Evolutionary conservation across 257 asterid species (phyloP).

Genomic region (Nicotiana knightiana): DNA sequence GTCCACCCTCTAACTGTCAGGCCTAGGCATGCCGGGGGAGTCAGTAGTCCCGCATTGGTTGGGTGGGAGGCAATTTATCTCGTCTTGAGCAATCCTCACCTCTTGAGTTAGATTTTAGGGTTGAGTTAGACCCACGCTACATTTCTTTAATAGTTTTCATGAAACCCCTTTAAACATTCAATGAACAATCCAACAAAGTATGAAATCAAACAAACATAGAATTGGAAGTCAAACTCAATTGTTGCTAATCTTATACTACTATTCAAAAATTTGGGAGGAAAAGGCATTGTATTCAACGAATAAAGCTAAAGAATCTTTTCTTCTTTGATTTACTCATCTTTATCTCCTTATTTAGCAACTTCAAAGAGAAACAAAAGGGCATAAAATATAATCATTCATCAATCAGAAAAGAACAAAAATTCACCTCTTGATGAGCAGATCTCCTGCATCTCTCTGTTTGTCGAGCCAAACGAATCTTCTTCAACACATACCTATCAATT

Average conservation of each 20-base stretch:
- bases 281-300: not conserved
- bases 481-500: conserved; percentile 75
- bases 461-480: conserved; percentile 95
- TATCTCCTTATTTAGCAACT: not conserved
- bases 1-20: too few relatives aligned
- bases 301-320: not conserved
- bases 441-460: conserved; percentile 98
- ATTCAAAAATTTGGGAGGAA: not conserved
- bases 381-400: not conserved
- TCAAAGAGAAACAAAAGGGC: not conserved
- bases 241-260: not conserved
- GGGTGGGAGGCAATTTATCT: too few relatives aligned
- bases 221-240: not conserved
- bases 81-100: too few relatives aligned
- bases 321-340: not conserved
- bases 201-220: not conserved
- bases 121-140: too few relatives aligned
- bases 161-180: not conserved
- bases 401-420: not conserved
- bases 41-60: too few relatives aligned
- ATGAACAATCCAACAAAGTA: not conserved
- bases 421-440: conserved; percentile 99
- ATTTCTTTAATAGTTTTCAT: too few relatives aligned
- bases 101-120: too few relatives aligned
- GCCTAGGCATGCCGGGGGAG: too few relatives aligned